Evolutionary conservation across 2,329 filamentous ascomycete genomes (phyloP).

Genomic region (Penicillium brevicompactum): DNA sequence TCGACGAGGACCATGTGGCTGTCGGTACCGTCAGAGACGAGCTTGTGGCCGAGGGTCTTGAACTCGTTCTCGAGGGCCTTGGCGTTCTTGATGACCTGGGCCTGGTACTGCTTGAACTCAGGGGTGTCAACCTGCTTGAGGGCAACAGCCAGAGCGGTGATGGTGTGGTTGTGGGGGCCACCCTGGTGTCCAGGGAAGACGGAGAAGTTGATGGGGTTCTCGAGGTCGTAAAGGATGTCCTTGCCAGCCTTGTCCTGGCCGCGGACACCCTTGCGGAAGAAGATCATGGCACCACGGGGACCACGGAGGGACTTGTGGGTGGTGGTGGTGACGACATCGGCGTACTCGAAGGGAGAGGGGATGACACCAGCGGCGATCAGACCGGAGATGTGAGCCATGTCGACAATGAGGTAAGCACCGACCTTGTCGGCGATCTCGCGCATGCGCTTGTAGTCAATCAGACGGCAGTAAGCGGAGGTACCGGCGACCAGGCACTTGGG

Average conservation of each 20-base stretch:
- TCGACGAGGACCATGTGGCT: slow-evolving; percentile 95
- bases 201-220: slow-evolving; percentile 89
- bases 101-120: slow-evolving; percentile 92
- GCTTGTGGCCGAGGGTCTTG: slow-evolving; percentile 71
- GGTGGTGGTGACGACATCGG: slow-evolving; percentile 95
- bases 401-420: slow-evolving; percentile 87
- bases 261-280: slow-evolving; percentile 91
- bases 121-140: slow-evolving; percentile 88
- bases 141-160: slow-evolving; percentile 90
- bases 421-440: slow-evolving; percentile 87
- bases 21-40: slow-evolving; percentile 93
- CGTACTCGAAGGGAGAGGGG: slow-evolving; percentile 82
- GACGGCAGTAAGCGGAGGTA: slow-evolving; percentile 90
- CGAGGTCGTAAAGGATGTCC: slow-evolving; percentile 85
- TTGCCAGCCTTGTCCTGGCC: slow-evolving; percentile 84
- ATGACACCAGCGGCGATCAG: slow-evolving; percentile 90
- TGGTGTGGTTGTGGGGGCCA: slow-evolving; percentile 98
- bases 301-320: slow-evolving; percentile 97
- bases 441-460: slow-evolving; percentile 94
- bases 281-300: slow-evolving; percentile 95
- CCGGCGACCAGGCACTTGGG: slow-evolving; percentile 96
- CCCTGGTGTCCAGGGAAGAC: slow-evolving; percentile 99
- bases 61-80: slow-evolving; percentile 81
- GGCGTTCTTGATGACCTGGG: slow-evolving; percentile 85
- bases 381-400: slow-evolving; percentile 97